Base-by-base conservation (phyloP, 2,329 filamentous ascomycete genomes). In the Cladorrhinum sp. region DNA sequence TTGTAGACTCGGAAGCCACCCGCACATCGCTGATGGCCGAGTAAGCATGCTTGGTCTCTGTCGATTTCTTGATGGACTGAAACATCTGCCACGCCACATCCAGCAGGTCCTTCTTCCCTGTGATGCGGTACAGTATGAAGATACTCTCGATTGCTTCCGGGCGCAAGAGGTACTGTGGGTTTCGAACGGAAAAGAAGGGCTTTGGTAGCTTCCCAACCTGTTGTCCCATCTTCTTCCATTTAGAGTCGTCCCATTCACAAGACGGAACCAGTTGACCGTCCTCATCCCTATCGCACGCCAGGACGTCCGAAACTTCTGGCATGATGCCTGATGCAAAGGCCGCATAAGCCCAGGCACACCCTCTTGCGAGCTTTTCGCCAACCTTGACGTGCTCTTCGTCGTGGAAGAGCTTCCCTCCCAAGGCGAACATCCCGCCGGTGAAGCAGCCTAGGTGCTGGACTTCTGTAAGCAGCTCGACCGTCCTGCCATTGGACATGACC, bases 131-230 rank as follows among this genome's bases (percentile, higher is more conserved):
- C 70, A 82, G 77, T 61, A 81, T 76, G 58, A 81, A 82, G 36
- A 81, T 68, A 66, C 78, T 81, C 73, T 82, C 80, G 58, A 82
- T 78, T n/a, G 79, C 79, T 70, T 82, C 80, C 1, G 80, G 79
- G 23, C 79, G 74, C 55, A 81, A 72, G 27, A 75, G 66, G 62
- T 81, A 82, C 22, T 72, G 70, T 0, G 76, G 66, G 55, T 80
- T 77, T 1, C 74, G 77, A 23, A 77, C 68, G 59, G 83, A 81
- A 53, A 81, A 82, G 72, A 90, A 90, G 1, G 87, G 88, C 7
- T 78, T 78, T 0, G 79, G 78, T 1, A 76, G 64, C 20, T 61
- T 74, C 76, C 69, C 20, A 66, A 67, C 12, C 57, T 54, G 23
- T 68, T 70, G n/a, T 9, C 63, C 53, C 5, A 64, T 51, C 24